Evolutionary conservation across 768 basidiomycete genomes (phyloP), one percentile per base, ranked within the genome.

Genomic region (Dendrothele bispora): DNA sequence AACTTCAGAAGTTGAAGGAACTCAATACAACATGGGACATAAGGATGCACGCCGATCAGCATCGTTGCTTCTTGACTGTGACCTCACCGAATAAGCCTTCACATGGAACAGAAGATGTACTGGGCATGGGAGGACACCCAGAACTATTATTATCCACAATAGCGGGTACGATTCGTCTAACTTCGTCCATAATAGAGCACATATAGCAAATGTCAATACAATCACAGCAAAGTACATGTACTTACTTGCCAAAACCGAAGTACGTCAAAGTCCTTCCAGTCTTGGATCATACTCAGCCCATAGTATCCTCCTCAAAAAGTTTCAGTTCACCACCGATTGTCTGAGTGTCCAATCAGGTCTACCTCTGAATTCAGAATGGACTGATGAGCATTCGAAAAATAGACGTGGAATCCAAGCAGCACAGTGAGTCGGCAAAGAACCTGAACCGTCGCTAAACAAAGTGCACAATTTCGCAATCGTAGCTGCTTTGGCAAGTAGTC

Each of bases 81-180:
- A 14, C 40, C 37, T 20, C 22, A 26, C 39, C 27, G 20, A 5
- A 32, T 30, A 11, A 30, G 29, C 15, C 21, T 24, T 46, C 17
- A n/a, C n/a, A n/a, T n/a, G n/a, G n/a, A n/a, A 24, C 43, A 86
- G 84, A 85, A 83, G 0, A 82, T 83, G 78, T 88, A 77, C 56
- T 86, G n/a, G n/a, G 86, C 59, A 76, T 88, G 32, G 84, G 85
- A 56, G 46, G 81, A n/a, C n/a, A 63, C 1, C 11, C 15, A 17
- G 22, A 15, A n/a, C n/a, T n/a, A n/a, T n/a, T n/a, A n/a, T 28
- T 21, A 41, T 29, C 18, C 5, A n/a, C n/a, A n/a, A n/a, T n/a
- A n/a, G 20, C 24, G 18, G 21, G 14, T n/a, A 25, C 7, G 10
- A 14, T 12, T 44, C 17, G 17, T n/a, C 41, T 46, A 25, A 43